phyloP scores from a whole-genome alignment of 164 flowering plant genomes.

The Vitis riparia region DNA sequence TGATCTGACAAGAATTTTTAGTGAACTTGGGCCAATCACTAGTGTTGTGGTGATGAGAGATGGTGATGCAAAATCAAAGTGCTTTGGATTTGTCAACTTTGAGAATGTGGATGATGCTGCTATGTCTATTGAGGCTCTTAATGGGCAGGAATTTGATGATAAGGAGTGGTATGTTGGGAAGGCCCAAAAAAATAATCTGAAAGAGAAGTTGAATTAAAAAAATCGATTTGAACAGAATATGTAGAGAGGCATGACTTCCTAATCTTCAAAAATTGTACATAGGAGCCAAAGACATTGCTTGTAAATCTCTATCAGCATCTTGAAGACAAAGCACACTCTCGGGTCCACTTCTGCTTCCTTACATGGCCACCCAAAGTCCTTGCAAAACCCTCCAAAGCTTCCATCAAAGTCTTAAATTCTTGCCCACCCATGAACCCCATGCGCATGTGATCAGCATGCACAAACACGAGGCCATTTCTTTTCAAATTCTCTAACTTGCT shows the following conservation, averaged over 20 bases:
- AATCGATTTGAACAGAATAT: constrained; percentile 54
- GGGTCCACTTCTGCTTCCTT: too few species aligned
- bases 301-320: too few species aligned
- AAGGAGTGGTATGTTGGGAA: constrained; percentile 75
- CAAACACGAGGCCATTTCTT: too few species aligned
- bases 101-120: constrained; percentile 72
- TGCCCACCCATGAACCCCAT: too few species aligned
- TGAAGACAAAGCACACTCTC: too few species aligned
- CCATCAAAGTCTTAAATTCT: too few species aligned
- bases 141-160: constrained; percentile 59
- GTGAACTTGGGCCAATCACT: constrained; percentile 70
- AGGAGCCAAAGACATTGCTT: too few species aligned
- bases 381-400: too few species aligned
- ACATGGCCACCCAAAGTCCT: too few species aligned
- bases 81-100: constrained; percentile 84
- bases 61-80: constrained; percentile 71
- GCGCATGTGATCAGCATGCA: too few species aligned
- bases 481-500: too few species aligned
- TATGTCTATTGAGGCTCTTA: constrained; percentile 56
- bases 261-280: too few species aligned
- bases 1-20: constrained; percentile 58
- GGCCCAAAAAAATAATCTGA: constrained; percentile 50
- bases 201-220: constrained; percentile 58
- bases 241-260: constrained; percentile 34
- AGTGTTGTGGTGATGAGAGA: constrained; percentile 82